Evolutionary conservation across 805 yeast genomes (phyloP).

Genomic region (Brettanomyces sp.): DNA sequence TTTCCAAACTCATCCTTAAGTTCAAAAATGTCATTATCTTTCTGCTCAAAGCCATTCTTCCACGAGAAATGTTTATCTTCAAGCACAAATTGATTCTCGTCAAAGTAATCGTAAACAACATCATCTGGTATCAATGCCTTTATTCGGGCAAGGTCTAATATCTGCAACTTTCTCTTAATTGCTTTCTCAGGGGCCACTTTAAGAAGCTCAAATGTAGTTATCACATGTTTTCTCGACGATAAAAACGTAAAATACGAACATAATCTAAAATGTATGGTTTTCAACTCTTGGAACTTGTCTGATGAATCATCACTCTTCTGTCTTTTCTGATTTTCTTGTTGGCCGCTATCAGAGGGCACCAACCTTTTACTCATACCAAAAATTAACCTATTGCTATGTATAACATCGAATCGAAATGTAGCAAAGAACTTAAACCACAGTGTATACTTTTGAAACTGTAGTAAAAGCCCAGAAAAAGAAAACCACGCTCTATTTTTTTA

Average conservation of each 20-base stretch:
- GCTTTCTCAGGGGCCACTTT: constrained; percentile 43
- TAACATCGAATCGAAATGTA: too few relatives aligned
- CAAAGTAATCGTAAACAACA: constrained; percentile 64
- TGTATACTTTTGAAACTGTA: too few relatives aligned
- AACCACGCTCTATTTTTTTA: too few relatives aligned
- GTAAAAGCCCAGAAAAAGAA: too few relatives aligned
- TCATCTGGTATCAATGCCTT: constrained; percentile 58
- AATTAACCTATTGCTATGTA: too few relatives aligned
- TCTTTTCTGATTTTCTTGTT: not conserved
- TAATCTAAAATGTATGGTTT: constrained; percentile 39
- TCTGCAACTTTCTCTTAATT: constrained; percentile 33
- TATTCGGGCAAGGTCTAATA: constrained; percentile 56
- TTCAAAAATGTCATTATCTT: constrained; percentile 43
- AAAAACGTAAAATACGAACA: constrained; percentile 57
- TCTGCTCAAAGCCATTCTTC: constrained; percentile 46
- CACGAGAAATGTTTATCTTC: constrained; percentile 34
- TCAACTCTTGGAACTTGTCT: constrained; percentile 29
- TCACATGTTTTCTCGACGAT: constrained; percentile 48
- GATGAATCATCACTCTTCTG: constrained; percentile 16
- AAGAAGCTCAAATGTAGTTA: constrained; percentile 47
- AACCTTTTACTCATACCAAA: too few relatives aligned
- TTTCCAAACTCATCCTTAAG: constrained; percentile 30
- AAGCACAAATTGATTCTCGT: constrained; percentile 52
- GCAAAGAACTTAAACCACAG: too few relatives aligned
- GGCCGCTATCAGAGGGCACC: too few relatives aligned